A percentile compares a stretch with the other conserved stretches of the same genome.
These are phyloP conservation scores for Gymnopilus junonius DNA, from an alignment of 768 basidiomycete species.

Conservation along the genomic window DNA sequence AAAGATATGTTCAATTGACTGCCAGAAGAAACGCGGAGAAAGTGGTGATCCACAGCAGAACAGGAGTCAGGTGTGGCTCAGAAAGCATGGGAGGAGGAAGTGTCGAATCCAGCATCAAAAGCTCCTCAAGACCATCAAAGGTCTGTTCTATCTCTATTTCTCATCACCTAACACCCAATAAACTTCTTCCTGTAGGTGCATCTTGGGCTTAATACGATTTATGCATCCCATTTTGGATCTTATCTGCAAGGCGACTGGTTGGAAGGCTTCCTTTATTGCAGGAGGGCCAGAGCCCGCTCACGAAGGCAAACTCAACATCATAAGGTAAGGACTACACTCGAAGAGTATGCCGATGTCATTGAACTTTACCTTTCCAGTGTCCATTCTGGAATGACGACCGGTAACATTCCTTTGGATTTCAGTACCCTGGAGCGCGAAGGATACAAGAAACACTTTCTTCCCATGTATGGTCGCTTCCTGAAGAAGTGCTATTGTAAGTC, in stretches of 20 bases:
- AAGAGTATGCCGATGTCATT: not conserved
- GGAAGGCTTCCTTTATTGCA: constrained; percentile 1
- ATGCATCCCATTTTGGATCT: constrained; percentile 6
- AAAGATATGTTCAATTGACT: constrained; percentile 7
- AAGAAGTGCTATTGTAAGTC: constrained; percentile 13
- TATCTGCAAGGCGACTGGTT: not conserved
- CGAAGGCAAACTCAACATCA: constrained; percentile 1
- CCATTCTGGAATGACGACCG: constrained; percentile 4
- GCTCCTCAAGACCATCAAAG: not conserved
- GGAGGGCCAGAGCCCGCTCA: constrained; percentile 15
- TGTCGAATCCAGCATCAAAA: not conserved
- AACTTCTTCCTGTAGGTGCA: not conserved
- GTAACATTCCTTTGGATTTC: constrained; percentile 9
- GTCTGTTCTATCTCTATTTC: not conserved
- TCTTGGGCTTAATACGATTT: not conserved
- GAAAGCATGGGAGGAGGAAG: not conserved
- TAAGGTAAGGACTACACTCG: not conserved
- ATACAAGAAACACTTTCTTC: not conserved
- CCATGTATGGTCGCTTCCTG: constrained; percentile 9
- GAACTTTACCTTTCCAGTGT: not conserved
- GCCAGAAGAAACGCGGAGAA: not conserved
- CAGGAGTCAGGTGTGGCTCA: not conserved
- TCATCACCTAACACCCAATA: too few species aligned
- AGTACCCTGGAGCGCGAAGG: not conserved
- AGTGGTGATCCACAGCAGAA: constrained; percentile 1